These are phyloP conservation scores for Jatropha podagrica DNA, from an alignment of 441 rosid genomes.

Conservation along the genomic window DNA sequence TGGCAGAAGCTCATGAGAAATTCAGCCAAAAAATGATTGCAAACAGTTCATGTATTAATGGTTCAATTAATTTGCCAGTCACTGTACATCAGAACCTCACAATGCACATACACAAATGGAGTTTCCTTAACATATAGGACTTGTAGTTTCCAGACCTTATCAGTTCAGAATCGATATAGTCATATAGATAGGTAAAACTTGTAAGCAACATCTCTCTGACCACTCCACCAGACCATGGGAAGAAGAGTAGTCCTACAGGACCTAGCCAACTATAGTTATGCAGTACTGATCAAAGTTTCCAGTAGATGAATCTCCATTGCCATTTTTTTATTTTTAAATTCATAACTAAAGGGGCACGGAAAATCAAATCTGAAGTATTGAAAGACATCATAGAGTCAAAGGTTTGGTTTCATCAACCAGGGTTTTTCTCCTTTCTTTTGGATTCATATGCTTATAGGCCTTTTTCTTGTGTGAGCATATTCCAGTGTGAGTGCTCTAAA, in stretches of 20 bases:
- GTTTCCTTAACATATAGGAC: neutral
- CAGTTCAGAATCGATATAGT: neutral
- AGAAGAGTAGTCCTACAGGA: neutral
- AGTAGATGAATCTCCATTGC: neutral
- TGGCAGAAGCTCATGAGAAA: conserved; percentile 10
- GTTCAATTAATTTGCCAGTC: neutral
- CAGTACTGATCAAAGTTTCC: neutral
- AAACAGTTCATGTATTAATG: neutral
- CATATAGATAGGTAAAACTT: neutral
- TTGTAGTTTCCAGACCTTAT: neutral
- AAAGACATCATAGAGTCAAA: neutral
- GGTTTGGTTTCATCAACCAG: neutral
- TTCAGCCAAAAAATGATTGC: neutral
- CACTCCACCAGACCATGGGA: neutral
- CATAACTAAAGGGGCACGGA: neutral
- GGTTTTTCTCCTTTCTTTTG: neutral
- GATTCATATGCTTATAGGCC: neutral
- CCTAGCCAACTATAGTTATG: neutral
- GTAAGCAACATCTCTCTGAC: neutral
- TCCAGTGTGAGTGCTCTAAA: neutral
- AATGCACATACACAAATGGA: neutral
- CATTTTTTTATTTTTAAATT: neutral
- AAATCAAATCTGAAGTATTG: neutral
- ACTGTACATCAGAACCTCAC: neutral
- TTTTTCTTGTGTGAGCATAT: neutral